These are phyloP conservation scores for Seiridium cupressi DNA, from an alignment of 2,329 filamentous ascomycete species.

Conservation along the genomic window DNA sequence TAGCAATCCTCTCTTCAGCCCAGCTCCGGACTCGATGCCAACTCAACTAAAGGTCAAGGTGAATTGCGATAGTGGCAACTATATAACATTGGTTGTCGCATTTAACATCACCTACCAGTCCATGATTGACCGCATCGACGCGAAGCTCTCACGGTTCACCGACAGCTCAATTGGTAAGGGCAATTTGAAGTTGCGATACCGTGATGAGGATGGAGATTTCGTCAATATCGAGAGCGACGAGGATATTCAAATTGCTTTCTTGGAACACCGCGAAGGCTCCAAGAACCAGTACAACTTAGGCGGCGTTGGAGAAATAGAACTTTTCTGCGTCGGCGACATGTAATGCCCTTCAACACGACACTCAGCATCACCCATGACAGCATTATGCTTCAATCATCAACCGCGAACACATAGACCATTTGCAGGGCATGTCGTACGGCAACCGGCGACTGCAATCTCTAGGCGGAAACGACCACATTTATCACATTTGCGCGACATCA, in stretches of 20 bases:
- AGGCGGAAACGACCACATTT: constrained; percentile 2
- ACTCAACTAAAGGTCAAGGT: constrained; percentile 95
- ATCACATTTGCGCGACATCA: constrained; percentile 12
- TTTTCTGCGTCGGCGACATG: constrained; percentile 67
- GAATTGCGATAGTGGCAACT: constrained; percentile 80
- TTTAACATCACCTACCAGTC: constrained; percentile 95
- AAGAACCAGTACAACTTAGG: constrained; percentile 53
- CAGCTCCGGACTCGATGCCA: constrained; percentile 49
- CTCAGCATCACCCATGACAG: neutral
- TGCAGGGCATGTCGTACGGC: neutral
- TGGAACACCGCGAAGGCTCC: constrained; percentile 81
- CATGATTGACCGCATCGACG: constrained; percentile 91
- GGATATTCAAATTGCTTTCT: constrained; percentile 92
- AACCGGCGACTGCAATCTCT: neutral
- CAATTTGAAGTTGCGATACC: constrained; percentile 83
- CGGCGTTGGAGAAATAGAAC: constrained; percentile 84
- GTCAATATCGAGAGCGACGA: constrained; percentile 95
- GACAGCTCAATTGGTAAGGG: constrained; percentile 79
- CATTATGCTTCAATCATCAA: neutral
- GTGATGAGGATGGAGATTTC: constrained; percentile 88
- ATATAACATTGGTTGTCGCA: constrained; percentile 92
- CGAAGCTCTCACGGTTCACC: constrained; percentile 86
- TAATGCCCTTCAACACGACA: neutral
- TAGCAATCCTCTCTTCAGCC: constrained; percentile 35
- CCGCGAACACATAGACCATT: neutral